Conservation (phyloP, 2,329 filamentous ascomycete genomes). For the Cadophora luteo-olivacea region DNA sequence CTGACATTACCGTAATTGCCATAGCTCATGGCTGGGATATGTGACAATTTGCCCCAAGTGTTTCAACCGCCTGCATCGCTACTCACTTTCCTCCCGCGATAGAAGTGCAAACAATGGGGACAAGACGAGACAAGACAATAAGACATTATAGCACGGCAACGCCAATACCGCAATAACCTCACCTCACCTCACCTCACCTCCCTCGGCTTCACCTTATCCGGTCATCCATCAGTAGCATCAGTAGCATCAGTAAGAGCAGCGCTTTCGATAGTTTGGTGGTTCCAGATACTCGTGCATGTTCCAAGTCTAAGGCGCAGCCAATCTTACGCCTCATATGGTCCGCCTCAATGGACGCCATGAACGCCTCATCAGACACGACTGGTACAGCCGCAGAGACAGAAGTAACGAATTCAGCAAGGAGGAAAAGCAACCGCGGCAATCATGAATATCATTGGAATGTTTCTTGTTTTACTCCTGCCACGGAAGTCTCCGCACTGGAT, state of each 20-base stretch:
- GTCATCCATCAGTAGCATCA: not conserved
- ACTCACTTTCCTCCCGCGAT: not conserved
- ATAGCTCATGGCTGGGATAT: not conserved
- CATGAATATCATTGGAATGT: not conserved
- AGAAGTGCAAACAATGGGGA: slow-evolving; percentile 4
- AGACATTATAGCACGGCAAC: not conserved
- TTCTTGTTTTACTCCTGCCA: slow-evolving; percentile 9
- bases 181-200: not conserved
- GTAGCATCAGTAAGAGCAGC: not conserved
- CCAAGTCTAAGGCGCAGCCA: not conserved
- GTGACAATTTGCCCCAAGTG: not conserved
- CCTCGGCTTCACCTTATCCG: not conserved
- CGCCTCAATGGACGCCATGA: slow-evolving; percentile 1
- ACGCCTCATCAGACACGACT: not conserved
- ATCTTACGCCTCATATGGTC: not conserved
- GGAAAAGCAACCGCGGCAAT: not conserved
- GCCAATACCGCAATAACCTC: not conserved
- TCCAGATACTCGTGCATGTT: not conserved
- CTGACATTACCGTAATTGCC: not conserved
- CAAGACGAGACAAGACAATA: not conserved
- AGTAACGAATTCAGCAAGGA: not conserved
- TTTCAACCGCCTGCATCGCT: too few species aligned
- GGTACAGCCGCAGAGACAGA: not conserved
- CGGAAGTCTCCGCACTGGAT: not conserved
- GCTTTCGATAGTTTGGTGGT: not conserved